Evolutionary conservation across 495 filamentous ascomycete species (phyloP), one percentile per base, ranked within the genome.

Genomic region (Penicillium maclennaniae): DNA sequence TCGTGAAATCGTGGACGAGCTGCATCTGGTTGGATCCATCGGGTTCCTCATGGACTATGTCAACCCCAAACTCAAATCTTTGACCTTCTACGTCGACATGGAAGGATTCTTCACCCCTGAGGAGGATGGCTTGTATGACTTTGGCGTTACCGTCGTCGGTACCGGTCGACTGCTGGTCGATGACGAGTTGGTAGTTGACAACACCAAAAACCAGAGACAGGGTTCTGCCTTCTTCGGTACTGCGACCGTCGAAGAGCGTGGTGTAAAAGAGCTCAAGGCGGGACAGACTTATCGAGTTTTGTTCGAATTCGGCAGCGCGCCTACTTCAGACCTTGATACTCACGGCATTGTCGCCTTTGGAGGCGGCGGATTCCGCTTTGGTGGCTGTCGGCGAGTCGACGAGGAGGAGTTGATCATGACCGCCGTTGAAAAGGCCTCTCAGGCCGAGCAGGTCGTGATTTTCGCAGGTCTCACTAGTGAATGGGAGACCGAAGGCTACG

Each of bases 401-500:
- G 39, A 45, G 53, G 44, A 52, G 10, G 49, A 52, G 19, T 23
- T 52, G 17, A 52, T 52, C 21, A 37, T 28, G 36, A 82, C 86
- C 49, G 82, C 83, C 23, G 78, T 88, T 23, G 63, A 69, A 8
- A 74, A 83, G 42, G 87, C 87, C 1, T 79, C 81, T 15, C 62
- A 73, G n/a, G 66, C 84, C 16, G 87, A 92, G 53, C 83, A 89
- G 23, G 87, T 87, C 3, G 72, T 92, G 36, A 73, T 92, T 1
- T 76, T 87, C 53, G 85, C 87, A 15, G 89, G 89, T 9, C 70
- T 92, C 19, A 87, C 87, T 61, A 81, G 77, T 19, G 89, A 95
- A 62, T 92, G 89, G 89, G 89, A 92, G 64, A 85, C 84, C 16
- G 89, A 93, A 68, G 89, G 89, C 7, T 84, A 87, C 43, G 89